Base-by-base conservation (phyloP, 352 stramenopile genomes). In the Aphanomyces euteiches region DNA sequence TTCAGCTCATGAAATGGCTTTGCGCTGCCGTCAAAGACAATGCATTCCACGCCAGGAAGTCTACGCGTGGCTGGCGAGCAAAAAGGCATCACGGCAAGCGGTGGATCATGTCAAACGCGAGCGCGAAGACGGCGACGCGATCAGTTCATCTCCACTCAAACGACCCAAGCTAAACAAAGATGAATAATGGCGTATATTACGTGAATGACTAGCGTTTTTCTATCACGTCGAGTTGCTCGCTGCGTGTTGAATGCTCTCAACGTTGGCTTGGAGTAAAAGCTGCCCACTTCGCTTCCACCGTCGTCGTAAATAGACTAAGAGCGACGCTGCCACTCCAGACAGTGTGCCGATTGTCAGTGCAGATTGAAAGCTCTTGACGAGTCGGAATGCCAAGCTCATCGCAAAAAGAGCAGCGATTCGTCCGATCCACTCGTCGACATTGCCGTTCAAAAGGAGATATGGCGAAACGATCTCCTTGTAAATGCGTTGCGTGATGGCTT, bases 351-450 rank as follows among this genome's bases (percentile, higher is more conserved):
- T 7, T 34, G 53, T 13, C n/a, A 70, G 41, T n/a, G 64, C 36
- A 19, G 64, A 19, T 19, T 56, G 64, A 34, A 70, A 61, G 40
- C 64, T 70, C 15, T 48, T 43, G 15, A 70, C 34, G 17, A 64
- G 39, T 17, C 64, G 64, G 40, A 61, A 61, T 21, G 64, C n/a
- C 8, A 61, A 17, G 17, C 53, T 40, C 45, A 70, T 47, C 8
- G 64, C 64, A n/a, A 70, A 36, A 41, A 60, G 56, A 19, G 64
- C 64, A 13, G 64, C 64, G 17, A 41, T 28, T 8, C 64, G 64
- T 10, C 64, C 64, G 38, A 61, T 61, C 64, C 64, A 70, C 36
- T 70, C 64, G 54, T 70, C 64, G 47, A 34, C 48, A 10, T 47
- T 54, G 34, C 47, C 36, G 19, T 61, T 37, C 15, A 61, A 39